These are phyloP conservation scores for Xylariaceae sp. DNA, from an alignment of 2,329 filamentous ascomycete genomes.

Conservation along the genomic window DNA sequence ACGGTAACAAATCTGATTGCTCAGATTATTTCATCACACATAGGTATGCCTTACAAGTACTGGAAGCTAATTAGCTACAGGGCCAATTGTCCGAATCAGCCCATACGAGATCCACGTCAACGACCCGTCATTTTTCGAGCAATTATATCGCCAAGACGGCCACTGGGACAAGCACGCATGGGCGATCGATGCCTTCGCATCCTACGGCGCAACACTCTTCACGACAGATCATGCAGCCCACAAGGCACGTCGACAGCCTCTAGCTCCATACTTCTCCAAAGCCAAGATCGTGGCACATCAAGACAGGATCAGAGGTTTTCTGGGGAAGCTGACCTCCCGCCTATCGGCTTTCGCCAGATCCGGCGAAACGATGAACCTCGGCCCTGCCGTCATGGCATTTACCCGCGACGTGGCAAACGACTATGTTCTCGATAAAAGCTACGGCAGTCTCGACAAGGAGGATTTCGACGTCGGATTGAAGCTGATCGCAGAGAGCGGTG, in stretches of 20 bases:
- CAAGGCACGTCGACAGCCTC: conserved; percentile 16
- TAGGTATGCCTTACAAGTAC: neutral
- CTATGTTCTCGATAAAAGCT: conserved; percentile 14
- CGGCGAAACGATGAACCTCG: conserved; percentile 9
- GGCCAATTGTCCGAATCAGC: conserved; percentile 17
- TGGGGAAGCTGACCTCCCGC: conserved; percentile 5
- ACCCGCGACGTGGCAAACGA: conserved; percentile 11
- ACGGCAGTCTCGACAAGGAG: conserved; percentile 10
- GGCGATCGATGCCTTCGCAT: conserved; percentile 10
- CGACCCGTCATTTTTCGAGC: conserved; percentile 14
- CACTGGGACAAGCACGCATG: conserved; percentile 16
- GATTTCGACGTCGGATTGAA: conserved; percentile 1
- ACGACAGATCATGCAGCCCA: conserved; percentile 15
- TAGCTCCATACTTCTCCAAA: conserved; percentile 22
- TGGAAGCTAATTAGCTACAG: neutral
- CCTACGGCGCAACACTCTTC: conserved; percentile 12
- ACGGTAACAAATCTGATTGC: conserved; percentile 14
- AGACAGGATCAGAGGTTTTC: conserved; percentile 7
- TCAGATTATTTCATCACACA: neutral
- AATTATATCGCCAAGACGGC: conserved; percentile 15
- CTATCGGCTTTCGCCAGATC: conserved; percentile 6
- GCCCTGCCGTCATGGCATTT: conserved; percentile 13
- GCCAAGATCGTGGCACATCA: conserved; percentile 12
- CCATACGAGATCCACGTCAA: conserved; percentile 18
- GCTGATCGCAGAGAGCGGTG: neutral